phyloP scores from a whole-genome alignment of 192 early-diverging fungal genomes.

The Coemansia sp. region DNA sequence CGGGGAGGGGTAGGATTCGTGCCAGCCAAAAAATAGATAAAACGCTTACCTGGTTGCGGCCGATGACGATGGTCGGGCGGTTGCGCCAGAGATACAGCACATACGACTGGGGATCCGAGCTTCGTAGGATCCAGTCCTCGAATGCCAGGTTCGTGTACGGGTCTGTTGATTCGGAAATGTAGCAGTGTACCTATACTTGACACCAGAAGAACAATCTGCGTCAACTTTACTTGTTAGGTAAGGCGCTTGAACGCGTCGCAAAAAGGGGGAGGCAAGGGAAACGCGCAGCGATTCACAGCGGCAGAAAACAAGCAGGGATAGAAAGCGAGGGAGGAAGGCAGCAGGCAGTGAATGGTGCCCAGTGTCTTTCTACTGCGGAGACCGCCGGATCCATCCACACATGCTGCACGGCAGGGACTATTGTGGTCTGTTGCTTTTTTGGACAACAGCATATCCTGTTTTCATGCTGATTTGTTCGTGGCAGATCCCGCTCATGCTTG shows the following conservation, averaged over 20 bases:
- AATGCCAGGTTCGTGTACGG: slow-evolving; percentile 56
- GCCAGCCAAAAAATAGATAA: neutral
- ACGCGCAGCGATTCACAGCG: too few relatives aligned
- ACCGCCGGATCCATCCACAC: neutral
- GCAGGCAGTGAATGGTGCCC: neutral
- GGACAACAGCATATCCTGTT: neutral
- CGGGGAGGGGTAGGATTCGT: too few relatives aligned
- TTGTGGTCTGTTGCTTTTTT: neutral
- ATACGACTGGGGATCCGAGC: slow-evolving; percentile 64
- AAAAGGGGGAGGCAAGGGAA: neutral
- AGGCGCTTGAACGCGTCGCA: neutral
- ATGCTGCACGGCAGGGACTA: neutral
- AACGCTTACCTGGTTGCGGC: slow-evolving; percentile 80
- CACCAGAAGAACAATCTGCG: neutral
- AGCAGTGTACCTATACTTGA: slow-evolving; percentile 32
- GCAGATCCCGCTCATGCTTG: neutral
- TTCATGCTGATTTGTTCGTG: neutral
- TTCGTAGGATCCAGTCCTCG: slow-evolving; percentile 70
- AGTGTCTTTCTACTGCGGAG: neutral
- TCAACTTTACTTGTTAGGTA: neutral
- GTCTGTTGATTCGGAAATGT: slow-evolving; percentile 40
- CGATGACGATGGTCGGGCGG: slow-evolving; percentile 84
- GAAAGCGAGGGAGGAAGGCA: too few relatives aligned
- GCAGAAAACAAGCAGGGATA: neutral
- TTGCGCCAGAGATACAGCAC: slow-evolving; percentile 92